A percentile compares a stretch with the other conserved stretches of the same genome.
These are phyloP conservation scores for Paraconiothyrium sp. DNA, from an alignment of 2,329 filamentous ascomycete genomes.

Conservation along the genomic window DNA sequence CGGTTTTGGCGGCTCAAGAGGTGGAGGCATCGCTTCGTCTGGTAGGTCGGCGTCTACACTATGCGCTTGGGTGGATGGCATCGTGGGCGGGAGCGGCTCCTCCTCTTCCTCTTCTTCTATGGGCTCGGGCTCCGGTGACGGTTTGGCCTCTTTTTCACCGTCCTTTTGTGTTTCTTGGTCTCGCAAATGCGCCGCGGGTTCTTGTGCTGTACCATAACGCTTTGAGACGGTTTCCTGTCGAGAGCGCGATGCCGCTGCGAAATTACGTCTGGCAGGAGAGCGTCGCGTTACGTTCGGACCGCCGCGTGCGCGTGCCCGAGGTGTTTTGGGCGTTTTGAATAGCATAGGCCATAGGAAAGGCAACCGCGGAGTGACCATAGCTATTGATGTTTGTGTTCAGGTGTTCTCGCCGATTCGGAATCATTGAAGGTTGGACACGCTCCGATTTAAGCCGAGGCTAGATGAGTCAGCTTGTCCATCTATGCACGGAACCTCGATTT, in stretches of 20 bases:
- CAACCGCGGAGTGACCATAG: constrained; percentile 56
- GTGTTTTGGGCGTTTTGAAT: constrained; percentile 43
- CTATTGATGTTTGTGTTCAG: constrained; percentile 15
- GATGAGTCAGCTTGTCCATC: not conserved
- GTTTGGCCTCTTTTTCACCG: constrained; percentile 12
- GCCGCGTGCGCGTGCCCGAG: constrained; percentile 28
- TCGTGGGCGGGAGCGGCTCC: constrained; percentile 23
- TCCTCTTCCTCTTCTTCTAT: constrained; percentile 39
- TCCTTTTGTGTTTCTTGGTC: constrained; percentile 21
- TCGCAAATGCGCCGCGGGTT: constrained; percentile 53
- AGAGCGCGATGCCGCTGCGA: constrained; percentile 11
- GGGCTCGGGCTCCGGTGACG: constrained; percentile 10
- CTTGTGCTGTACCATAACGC: constrained; percentile 60
- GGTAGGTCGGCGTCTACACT: constrained; percentile 24
- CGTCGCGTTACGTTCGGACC: constrained; percentile 26
- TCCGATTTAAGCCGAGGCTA: constrained; percentile 9
- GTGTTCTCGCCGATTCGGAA: constrained; percentile 5
- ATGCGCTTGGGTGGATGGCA: constrained; percentile 24
- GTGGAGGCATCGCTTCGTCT: constrained; percentile 21
- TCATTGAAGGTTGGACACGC: not conserved
- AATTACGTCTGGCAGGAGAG: constrained; percentile 12
- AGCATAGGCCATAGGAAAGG: constrained; percentile 60
- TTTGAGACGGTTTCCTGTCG: constrained; percentile 33
- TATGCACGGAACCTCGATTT: not conserved
- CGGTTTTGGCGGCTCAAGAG: constrained; percentile 35